A percentile compares a stretch with the other conserved stretches of the same genome.
phyloP scores from a whole-genome alignment of 345 rosid genomes.

The Euphorbia lathyris region DNA sequence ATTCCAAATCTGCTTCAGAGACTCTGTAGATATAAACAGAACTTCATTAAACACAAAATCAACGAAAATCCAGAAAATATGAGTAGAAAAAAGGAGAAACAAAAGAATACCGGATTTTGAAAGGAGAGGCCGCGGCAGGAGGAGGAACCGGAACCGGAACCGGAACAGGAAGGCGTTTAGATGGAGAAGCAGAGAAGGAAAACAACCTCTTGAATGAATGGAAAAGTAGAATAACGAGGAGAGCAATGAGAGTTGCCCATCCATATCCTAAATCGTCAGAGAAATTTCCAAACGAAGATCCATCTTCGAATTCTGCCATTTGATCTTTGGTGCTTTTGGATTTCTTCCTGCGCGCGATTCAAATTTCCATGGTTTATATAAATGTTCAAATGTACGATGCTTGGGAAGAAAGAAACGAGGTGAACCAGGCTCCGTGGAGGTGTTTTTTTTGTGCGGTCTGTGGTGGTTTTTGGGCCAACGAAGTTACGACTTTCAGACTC shows the following conservation, averaged over 20 bases:
- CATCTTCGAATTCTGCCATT: not conserved
- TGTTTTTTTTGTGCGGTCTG: no score
- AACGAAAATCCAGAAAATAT: not conserved
- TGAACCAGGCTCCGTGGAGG: no score
- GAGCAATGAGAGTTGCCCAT: slow-evolving; percentile 25
- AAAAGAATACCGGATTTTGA: not conserved
- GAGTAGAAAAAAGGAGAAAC: not conserved
- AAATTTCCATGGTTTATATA: no score
- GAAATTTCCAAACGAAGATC: not conserved
- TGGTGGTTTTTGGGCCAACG: no score
- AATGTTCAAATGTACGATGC: no score
- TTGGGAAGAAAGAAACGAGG: no score
- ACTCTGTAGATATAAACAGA: slow-evolving; percentile 36
- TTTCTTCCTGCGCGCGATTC: no score
- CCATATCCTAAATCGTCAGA: slow-evolving; percentile 17
- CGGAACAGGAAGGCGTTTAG: not conserved
- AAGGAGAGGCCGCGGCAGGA: not conserved
- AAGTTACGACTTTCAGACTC: no score
- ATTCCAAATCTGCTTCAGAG: slow-evolving; percentile 59
- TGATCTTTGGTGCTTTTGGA: no score
- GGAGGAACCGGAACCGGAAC: not conserved
- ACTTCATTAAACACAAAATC: not conserved
- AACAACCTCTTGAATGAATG: slow-evolving; percentile 10
- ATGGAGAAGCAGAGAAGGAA: slow-evolving; percentile 3
- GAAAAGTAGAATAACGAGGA: slow-evolving; percentile 22